Base-by-base conservation (phyloP, 805 yeast species). In the Candida saitoana region DNA sequence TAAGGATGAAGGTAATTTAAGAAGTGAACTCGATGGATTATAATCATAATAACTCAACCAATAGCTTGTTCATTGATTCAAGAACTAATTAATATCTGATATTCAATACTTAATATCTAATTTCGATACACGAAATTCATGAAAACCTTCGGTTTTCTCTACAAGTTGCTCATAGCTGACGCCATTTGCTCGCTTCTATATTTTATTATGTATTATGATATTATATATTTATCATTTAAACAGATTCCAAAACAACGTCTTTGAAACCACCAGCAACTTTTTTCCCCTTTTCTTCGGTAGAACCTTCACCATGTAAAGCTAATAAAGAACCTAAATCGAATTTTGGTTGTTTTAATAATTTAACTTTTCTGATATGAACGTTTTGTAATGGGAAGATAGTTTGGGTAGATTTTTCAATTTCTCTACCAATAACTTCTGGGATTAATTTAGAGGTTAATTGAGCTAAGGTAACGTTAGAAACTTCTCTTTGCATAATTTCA, bases 361-460 rank as follows among this genome's bases (percentile, higher is more conserved):
- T 91, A 65, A 91, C 97, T 81, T 91, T 91, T 84, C 97, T 90
- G 75, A 91, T 87, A 84, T 89, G 95, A 67, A 90, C 95, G 80
- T 91, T 89, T 80, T 91, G 98, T 72, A 91, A 84, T 67, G 98
- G 98, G 84, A 78, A 89, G 79, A 90, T 87, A 63, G 87, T 77
- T 74, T 84, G 89, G 57, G 97, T 87, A 55, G 96, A 82, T 80
- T 89, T 90, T 79, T 89, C 96, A 65, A 90, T 91, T 77, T 91
- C 98, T 76, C 96, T 91, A 70, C 96, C 96, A 71, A 90, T 90
- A 60, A 91, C 96, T 79, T 90, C 98, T 69, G 98, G 97, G 63
- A 90, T 90, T 78, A 90, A 87, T 81, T 91, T 90, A 67, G 95
- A 80, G 61, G 96, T 88, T 71, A 90, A 86, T 79, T 90, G 97